These are phyloP conservation scores for Clitopilus passeckerianus DNA, from an alignment of 768 basidiomycete species.

Conservation along the genomic window DNA sequence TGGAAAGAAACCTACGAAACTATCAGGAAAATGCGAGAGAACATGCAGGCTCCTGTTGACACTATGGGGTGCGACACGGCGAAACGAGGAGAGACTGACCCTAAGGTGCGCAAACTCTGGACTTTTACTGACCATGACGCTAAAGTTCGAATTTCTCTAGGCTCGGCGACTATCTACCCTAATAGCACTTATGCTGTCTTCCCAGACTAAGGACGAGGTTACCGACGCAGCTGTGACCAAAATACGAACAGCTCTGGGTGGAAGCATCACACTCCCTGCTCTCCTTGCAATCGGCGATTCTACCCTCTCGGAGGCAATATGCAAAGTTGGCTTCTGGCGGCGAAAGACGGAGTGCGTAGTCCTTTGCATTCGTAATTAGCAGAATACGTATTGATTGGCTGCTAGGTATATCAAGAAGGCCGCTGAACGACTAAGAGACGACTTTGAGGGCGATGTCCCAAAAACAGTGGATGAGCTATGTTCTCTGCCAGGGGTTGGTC, in stretches of 20 bases:
- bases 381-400: no score
- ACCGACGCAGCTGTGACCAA: constrained; percentile 75
- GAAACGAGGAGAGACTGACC: constrained; percentile 56
- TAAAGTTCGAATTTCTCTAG: constrained; percentile 35
- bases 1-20: constrained; percentile 70
- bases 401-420: constrained; percentile 71
- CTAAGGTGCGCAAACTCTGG: constrained; percentile 42
- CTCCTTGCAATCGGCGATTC: constrained; percentile 59
- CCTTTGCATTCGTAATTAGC: background rate
- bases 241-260: constrained; percentile 70
- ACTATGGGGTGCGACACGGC: constrained; percentile 85
- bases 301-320: constrained; percentile 70
- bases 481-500: constrained; percentile 86
- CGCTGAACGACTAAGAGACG: constrained; percentile 61
- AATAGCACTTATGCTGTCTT: constrained; percentile 91
- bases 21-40: constrained; percentile 73
- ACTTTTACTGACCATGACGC: background rate
- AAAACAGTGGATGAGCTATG: constrained; percentile 86
- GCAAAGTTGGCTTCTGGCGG: constrained; percentile 91
- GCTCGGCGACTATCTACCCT: constrained; percentile 80
- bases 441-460: constrained; percentile 82
- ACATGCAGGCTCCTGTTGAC: constrained; percentile 81
- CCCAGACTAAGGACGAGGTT: constrained; percentile 92
- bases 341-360: constrained; percentile 70
- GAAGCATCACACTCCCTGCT: constrained; percentile 70